These are phyloP conservation scores for Suillus tomentosus DNA, from an alignment of 768 basidiomycete species.

Conservation along the genomic window DNA sequence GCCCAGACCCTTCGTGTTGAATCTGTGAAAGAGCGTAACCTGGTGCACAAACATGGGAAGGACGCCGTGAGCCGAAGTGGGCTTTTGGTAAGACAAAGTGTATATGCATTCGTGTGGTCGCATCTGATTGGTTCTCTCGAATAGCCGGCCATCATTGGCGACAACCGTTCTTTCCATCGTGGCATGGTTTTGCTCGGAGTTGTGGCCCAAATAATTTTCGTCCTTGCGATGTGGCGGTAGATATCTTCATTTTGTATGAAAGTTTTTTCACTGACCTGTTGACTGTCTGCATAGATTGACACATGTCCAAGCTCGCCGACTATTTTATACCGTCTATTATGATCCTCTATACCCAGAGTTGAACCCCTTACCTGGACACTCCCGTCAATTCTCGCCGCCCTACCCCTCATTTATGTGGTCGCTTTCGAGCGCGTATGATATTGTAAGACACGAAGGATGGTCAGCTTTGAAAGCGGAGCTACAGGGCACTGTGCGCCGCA, in stretches of 20 bases:
- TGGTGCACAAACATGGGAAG: constrained; percentile 37
- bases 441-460: constrained; percentile 44
- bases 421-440: constrained; percentile 37
- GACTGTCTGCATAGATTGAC: constrained; percentile 38
- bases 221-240: constrained; percentile 62
- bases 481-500: constrained; percentile 40
- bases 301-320: constrained; percentile 49
- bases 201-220: constrained; percentile 47
- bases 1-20: constrained; percentile 43
- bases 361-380: constrained; percentile 45
- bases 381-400: constrained; percentile 33
- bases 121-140: constrained; percentile 13
- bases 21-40: constrained; percentile 36
- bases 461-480: constrained; percentile 38
- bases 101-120: constrained; percentile 1
- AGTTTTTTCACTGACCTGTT: constrained; percentile 12
- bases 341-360: constrained; percentile 79
- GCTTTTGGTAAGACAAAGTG: constrained; percentile 38
- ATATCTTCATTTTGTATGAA: constrained; percentile 18
- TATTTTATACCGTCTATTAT: constrained; percentile 75
- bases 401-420: constrained; percentile 42
- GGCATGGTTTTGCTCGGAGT: constrained; percentile 39
- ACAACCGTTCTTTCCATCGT: constrained; percentile 25
- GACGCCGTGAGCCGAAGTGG: constrained; percentile 39
- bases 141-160: constrained; percentile 25